phyloP scores from a whole-genome alignment of 2,329 filamentous ascomycete species.

The Aschersonia sp. region DNA sequence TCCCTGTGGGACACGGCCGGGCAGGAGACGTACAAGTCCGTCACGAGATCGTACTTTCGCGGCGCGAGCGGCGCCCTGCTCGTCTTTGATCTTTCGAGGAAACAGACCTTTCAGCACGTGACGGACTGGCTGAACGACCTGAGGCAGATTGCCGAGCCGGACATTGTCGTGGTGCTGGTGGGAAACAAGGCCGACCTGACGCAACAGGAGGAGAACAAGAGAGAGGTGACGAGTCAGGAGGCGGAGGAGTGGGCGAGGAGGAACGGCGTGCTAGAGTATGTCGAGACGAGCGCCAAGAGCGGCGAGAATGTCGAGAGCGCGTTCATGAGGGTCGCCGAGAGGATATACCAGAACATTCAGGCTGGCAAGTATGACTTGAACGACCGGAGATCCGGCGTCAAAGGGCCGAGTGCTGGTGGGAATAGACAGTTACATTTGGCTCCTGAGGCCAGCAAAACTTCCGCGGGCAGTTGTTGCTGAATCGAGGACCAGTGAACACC shows the following conservation, averaged over 20 bases:
- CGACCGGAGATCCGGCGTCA: slow-evolving; percentile 82
- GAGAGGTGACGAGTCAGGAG: slow-evolving; percentile 70
- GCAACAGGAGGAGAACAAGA: slow-evolving; percentile 39
- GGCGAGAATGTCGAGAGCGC: slow-evolving; percentile 88
- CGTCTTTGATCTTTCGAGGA: slow-evolving; percentile 87
- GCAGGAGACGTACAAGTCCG: slow-evolving; percentile 94
- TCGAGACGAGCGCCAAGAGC: slow-evolving; percentile 92
- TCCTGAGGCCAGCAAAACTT: slow-evolving; percentile 20
- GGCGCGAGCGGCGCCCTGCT: slow-evolving; percentile 59
- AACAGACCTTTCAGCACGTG: slow-evolving; percentile 72
- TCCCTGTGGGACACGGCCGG: slow-evolving; percentile 93
- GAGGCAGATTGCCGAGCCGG: slow-evolving; percentile 85
- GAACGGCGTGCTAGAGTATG: slow-evolving; percentile 83
- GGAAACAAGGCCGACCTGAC: slow-evolving; percentile 90
- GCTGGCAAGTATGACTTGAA: slow-evolving; percentile 90
- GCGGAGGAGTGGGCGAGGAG: slow-evolving; percentile 77
- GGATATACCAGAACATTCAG: slow-evolving; percentile 95
- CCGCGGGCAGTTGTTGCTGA: slow-evolving; percentile 34
- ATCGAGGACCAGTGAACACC: neutral
- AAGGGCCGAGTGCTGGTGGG: slow-evolving; percentile 45
- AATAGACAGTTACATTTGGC: slow-evolving; percentile 31
- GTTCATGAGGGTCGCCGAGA: slow-evolving; percentile 83
- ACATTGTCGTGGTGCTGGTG: slow-evolving; percentile 87
- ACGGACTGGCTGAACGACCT: slow-evolving; percentile 91
- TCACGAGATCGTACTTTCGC: slow-evolving; percentile 86